These are phyloP conservation scores for Diaporthe caulivora DNA, from an alignment of 2,329 filamentous ascomycete genomes.

Conservation along the genomic window DNA sequence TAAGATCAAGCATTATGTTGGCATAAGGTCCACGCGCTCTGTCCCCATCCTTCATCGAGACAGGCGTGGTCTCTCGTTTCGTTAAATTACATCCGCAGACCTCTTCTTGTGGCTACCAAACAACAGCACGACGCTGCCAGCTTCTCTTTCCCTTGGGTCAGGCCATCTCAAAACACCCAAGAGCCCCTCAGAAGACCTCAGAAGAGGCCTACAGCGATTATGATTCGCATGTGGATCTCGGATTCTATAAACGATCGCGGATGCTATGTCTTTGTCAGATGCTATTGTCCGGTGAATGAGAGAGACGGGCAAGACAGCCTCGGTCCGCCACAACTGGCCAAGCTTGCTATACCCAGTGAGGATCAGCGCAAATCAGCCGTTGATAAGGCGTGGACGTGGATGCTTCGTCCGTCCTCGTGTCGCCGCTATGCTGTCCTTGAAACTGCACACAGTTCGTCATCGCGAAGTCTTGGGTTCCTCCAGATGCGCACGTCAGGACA, in stretches of 20 bases:
- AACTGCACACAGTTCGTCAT: not conserved
- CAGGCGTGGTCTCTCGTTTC: not conserved
- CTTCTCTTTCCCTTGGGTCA: not conserved
- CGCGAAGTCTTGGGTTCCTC: not conserved
- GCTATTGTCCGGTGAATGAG: not conserved
- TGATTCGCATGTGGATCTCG: not conserved
- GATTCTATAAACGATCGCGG: not conserved
- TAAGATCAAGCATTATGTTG: not conserved
- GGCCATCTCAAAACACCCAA: not conserved
- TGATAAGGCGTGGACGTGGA: not conserved
- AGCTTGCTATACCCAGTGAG: not conserved
- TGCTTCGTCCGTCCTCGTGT: not conserved
- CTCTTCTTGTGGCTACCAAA: conserved; percentile 1
- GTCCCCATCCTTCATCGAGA: not conserved
- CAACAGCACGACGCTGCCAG: not conserved
- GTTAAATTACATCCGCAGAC: not conserved
- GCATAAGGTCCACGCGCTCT: not conserved
- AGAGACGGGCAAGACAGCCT: not conserved
- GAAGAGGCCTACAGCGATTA: not conserved
- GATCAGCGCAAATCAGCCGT: not conserved
- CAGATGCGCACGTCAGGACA: not conserved
- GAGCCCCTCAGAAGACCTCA: not conserved
- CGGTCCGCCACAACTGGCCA: not conserved
- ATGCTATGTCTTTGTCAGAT: not conserved
- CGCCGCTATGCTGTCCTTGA: not conserved